Conservation (phyloP, 2,329 filamentous ascomycete genomes). For the Aspergillus brasiliensis region DNA sequence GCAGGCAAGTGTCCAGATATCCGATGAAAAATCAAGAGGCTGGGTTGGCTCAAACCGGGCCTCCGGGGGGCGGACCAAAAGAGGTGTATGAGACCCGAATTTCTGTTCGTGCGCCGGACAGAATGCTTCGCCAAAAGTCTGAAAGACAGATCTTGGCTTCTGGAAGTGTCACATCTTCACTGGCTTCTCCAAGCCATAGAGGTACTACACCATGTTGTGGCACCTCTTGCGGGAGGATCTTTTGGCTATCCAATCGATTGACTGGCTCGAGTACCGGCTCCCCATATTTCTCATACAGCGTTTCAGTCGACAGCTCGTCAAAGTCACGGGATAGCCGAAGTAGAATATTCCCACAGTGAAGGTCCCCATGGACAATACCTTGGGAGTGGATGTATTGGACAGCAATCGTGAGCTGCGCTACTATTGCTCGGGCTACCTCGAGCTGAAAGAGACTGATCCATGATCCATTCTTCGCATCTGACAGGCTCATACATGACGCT, state of each 20-base stretch:
- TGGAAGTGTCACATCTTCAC: constrained; percentile 26
- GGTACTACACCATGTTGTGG: constrained; percentile 20
- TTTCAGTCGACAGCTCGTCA: constrained; percentile 21
- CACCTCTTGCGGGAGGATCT: constrained; percentile 23
- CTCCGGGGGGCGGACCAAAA: constrained; percentile 36
- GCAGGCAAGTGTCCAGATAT: no score
- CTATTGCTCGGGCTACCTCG: constrained; percentile 19
- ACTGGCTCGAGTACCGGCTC: constrained; percentile 24
- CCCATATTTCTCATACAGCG: constrained; percentile 25
- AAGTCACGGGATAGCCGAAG: constrained; percentile 21
- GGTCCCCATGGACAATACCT: constrained; percentile 31
- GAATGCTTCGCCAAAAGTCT: constrained; percentile 35
- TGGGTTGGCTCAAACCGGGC: no score
- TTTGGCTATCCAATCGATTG: constrained; percentile 22
- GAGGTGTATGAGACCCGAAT: constrained; percentile 24
- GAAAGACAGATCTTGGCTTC: constrained; percentile 28
- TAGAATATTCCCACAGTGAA: constrained; percentile 30
- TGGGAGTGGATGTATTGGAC: constrained; percentile 29
- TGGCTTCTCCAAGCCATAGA: constrained; percentile 22
- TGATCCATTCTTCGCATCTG: constrained; percentile 9
- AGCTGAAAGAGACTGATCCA: constrained; percentile 17
- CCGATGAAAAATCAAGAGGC: no score
- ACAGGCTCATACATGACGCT: constrained; percentile 9
- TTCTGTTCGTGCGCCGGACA: constrained; percentile 15
- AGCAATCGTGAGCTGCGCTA: constrained; percentile 24